Base-by-base conservation (phyloP, 148 eudicot genomes). In the Limonium bicolor region DNA sequence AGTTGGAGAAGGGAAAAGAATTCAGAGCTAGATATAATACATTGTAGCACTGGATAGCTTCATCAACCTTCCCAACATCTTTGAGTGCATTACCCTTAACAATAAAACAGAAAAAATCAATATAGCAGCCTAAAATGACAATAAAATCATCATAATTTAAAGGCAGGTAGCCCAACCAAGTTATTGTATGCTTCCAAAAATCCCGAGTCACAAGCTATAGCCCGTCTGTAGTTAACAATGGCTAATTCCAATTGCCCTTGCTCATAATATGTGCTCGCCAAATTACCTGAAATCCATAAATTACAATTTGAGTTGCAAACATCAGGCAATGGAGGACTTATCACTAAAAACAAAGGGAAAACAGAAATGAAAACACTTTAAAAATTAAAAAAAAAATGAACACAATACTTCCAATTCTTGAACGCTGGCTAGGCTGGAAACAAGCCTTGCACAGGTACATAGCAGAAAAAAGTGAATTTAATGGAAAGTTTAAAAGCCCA, bases 131-230 rank as follows among this genome's bases (percentile, higher is more conserved):
- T n/a, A n/a, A n/a, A 34, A 4, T 28, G 14, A 3, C 33, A 55
- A 13, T 32, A 26, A 20, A 25, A 20, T 30, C n/a, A n/a, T n/a
- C n/a, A n/a, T 10, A 25, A 25, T 12, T 25, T 14, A 13, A n/a
- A 43, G 48, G 9, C n/a, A 36, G 32, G 20, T 43, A 31, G 30
- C 25, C 76, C 18, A 39, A 88, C 97, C 97, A 88, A 63, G 58
- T 80, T 88, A 68, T 83, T 88, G 59, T 83, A 88, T 32, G 97
- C 97, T 68, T 88, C 97, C 74, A 88, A 56, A 60, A 80, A 88
- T 29, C 79, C 90, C 32, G 78, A 41, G 59, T 88, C 97, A 66
- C 74, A 74, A 44, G 78, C 54, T 66, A 88, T 80, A 42, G 92
- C 97, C 62, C 72, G 72, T 62, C 67, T 83, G 37, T 88, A 88